Percentiles rank a stretch among this genome's conserved stretches.
Evolutionary conservation across 2,329 filamentous ascomycete genomes (phyloP).

Genomic region (Fusarium abutilonis): DNA sequence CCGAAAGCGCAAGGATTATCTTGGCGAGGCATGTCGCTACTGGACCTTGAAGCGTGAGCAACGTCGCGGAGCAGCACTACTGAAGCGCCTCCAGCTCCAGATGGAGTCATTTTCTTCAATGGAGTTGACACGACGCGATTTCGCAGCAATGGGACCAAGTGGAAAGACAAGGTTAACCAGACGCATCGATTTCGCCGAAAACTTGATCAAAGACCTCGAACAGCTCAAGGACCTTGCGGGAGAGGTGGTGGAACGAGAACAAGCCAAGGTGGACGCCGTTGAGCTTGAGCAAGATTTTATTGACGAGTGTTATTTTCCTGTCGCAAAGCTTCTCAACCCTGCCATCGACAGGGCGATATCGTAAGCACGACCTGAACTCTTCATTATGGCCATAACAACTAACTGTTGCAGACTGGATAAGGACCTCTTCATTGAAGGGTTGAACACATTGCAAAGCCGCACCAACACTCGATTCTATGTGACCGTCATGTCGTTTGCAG

Average conservation of each 20-base stretch:
- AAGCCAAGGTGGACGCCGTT: constrained; percentile 78
- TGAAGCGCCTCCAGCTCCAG: constrained; percentile 93
- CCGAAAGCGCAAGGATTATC: constrained; percentile 89
- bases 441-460: constrained; percentile 61
- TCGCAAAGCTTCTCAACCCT: constrained; percentile 78
- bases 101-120: constrained; percentile 97
- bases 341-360: constrained; percentile 81
- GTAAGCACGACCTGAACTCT: constrained; percentile 65
- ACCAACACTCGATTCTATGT: constrained; percentile 68
- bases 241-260: constrained; percentile 78
- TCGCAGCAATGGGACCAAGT: constrained; percentile 90
- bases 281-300: constrained; percentile 82
- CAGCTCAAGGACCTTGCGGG: constrained; percentile 76
- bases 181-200: constrained; percentile 88
- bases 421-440: constrained; percentile 64
- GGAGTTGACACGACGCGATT: constrained; percentile 95
- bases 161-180: constrained; percentile 81
- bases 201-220: constrained; percentile 78
- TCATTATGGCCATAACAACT: constrained; percentile 47
- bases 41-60: constrained; percentile 98
- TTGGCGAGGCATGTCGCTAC: constrained; percentile 93
- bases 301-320: constrained; percentile 90
- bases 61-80: constrained; percentile 85
- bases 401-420: constrained; percentile 68
- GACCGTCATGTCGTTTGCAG: constrained; percentile 65